Evolutionary conservation across 2,329 filamentous ascomycete species (phyloP).

Genomic region (Talaromyces sp.): DNA sequence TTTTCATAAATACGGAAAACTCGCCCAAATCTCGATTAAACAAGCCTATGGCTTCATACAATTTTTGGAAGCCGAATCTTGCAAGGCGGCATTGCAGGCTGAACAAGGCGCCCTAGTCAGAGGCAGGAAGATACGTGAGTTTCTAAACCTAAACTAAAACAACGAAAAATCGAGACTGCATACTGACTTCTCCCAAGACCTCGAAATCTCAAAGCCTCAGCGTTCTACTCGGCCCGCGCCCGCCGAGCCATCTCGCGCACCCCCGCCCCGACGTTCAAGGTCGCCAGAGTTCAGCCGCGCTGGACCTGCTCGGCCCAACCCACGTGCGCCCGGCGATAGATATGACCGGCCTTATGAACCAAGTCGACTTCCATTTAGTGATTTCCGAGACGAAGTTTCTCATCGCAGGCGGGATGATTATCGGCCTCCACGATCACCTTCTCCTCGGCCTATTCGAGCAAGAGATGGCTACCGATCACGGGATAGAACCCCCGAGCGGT

Average conservation of each 20-base stretch:
- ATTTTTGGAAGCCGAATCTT: slow-evolving; percentile 77
- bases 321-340: slow-evolving; percentile 42
- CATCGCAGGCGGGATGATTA: slow-evolving; percentile 64
- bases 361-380: slow-evolving; percentile 45
- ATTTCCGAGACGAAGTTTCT: slow-evolving; percentile 53
- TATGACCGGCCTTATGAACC: slow-evolving; percentile 46
- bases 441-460: slow-evolving; percentile 61
- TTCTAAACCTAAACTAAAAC: not conserved
- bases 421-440: slow-evolving; percentile 59
- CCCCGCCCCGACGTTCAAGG: slow-evolving; percentile 58
- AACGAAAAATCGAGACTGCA: not conserved
- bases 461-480: slow-evolving; percentile 64
- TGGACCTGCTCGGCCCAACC: slow-evolving; percentile 33
- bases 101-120: slow-evolving; percentile 81
- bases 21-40: slow-evolving; percentile 95
- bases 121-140: slow-evolving; percentile 91
- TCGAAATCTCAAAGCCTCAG: slow-evolving; percentile 87
- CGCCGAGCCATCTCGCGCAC: slow-evolving; percentile 39
- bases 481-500: slow-evolving; percentile 51
- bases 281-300: slow-evolving; percentile 64
- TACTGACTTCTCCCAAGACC: slow-evolving; percentile 58
- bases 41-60: slow-evolving; percentile 97
- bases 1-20: slow-evolving; percentile 79
- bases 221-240: slow-evolving; percentile 67
- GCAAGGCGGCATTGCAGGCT: slow-evolving; percentile 70